Base-by-base conservation (phyloP, 805 yeast species). In the Candida loeiensis region DNA sequence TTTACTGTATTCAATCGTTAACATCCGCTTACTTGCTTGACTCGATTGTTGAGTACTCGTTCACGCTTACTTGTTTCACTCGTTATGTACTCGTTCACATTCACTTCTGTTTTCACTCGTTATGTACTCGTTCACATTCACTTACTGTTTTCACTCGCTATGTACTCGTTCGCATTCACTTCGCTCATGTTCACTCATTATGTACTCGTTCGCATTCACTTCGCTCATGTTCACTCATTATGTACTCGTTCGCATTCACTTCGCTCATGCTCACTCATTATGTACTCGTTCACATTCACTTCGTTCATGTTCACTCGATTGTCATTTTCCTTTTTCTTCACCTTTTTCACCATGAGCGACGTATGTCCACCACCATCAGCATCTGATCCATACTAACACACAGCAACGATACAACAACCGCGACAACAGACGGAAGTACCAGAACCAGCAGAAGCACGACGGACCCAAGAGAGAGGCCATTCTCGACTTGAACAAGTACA, bases 401-500 rank as follows among this genome's bases (percentile, higher is more conserved):
- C 21, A 30, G 33, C n/a, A n/a, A n/a, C 16, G 33, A 21, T 18
- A 34, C 20, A 34, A 26, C 25, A 36, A 41, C 44, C 36, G 29
- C 11, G 29, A 37, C 22, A 37, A 37, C 36, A 51, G 51, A 43
- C 54, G 54, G 41, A 58, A 53, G 46, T 44, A 50, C 37, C 50
- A 51, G 39, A 54, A 46, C 30, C 36, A 15, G 39, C 43, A 37
- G 36, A 63, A 62, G 40, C 69, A 55, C 36, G 88, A 82, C 50
- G 80, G 88, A 11, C 98, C 97, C 26, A 85, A 85, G 68, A 84
- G 88, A 63, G 96, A 90, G 47, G 95, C 96, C 16, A 86, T 90
- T 44, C 69, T 88, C 41, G 89, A 90, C 59, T 69, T 93, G 44
- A 77, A 81, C 46, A 83, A 79, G 55, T 86, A 85, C 58, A 77